Conservation (phyloP, 306 rosid genomes). For the Vigna unguiculata region DNA sequence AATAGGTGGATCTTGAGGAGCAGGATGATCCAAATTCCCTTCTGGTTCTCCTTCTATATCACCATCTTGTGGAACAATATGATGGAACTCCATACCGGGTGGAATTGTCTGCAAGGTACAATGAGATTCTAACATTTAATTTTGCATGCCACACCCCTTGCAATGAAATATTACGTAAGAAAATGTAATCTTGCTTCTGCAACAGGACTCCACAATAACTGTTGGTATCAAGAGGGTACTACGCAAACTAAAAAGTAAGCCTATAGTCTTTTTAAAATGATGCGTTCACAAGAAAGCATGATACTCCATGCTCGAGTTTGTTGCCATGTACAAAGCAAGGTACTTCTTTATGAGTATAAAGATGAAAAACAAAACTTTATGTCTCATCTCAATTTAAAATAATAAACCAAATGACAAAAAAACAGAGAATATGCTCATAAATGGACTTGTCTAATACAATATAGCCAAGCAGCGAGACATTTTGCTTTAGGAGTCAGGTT, state of each 20-base stretch:
- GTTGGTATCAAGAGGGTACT: conserved; percentile 30
- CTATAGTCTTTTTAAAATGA: conserved; percentile 26
- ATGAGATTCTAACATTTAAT: conserved; percentile 40
- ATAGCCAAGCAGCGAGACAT: conserved; percentile 29
- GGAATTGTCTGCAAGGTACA: conserved; percentile 75
- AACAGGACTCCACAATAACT: conserved; percentile 35
- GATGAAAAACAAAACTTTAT: background rate
- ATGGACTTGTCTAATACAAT: conserved; percentile 16
- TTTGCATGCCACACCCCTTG: conserved; percentile 24
- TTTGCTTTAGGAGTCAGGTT: conserved; percentile 30
- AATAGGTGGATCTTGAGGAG: conserved; percentile 89
- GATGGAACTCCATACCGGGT: conserved; percentile 99
- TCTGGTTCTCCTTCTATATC: conserved; percentile 90
- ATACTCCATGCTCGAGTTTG: conserved; percentile 5
- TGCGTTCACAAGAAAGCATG: conserved; percentile 18
- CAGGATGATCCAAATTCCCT: conserved; percentile 83
- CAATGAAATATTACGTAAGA: conserved; percentile 34
- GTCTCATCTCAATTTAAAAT: conserved; percentile 9
- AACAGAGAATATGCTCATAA: conserved; percentile 14
- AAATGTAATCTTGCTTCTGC: conserved; percentile 32
- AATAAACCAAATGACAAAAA: conserved; percentile 18
- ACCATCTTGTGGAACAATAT: conserved; percentile 88
- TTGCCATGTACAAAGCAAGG: conserved; percentile 20
- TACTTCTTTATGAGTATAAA: conserved; percentile 28
- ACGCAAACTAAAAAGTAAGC: conserved; percentile 22